phyloP scores from a whole-genome alignment of 169 alveolate species.

The Pseudocohnilembus persalinus region DNA sequence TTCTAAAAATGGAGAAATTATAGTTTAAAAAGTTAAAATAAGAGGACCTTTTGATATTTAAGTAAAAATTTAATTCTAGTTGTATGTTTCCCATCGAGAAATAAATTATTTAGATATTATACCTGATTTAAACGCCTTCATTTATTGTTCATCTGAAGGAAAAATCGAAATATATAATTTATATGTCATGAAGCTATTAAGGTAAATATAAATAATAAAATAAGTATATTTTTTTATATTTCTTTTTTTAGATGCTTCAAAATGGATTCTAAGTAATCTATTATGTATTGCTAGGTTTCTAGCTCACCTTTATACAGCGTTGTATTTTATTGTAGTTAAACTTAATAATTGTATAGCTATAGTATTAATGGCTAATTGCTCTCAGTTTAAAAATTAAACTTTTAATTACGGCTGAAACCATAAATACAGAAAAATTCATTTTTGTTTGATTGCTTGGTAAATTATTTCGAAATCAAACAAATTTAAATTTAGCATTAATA shows the following conservation, averaged over 20 bases:
- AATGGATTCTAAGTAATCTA: too few species aligned
- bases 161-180: conserved; percentile 31
- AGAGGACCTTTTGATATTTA: not conserved
- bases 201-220: not conserved
- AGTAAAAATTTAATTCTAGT: too few species aligned
- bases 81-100: not conserved
- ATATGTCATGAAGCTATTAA: conserved; percentile 9
- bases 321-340: conserved; percentile 22
- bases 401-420: not conserved
- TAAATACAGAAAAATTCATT: not conserved
- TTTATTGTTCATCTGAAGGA: conserved; percentile 32
- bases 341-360: conserved; percentile 25
- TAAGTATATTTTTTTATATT: too few species aligned
- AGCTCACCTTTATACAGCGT: conserved; percentile 37
- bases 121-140: conserved; percentile 24
- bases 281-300: conserved; percentile 7
- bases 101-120: conserved; percentile 1
- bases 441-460: conserved; percentile 4
- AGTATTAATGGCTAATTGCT: conserved; percentile 48
- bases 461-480: not conserved
- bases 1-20: conserved; percentile 4
- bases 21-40: not conserved
- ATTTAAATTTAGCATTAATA: too few species aligned
- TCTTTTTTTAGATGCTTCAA: too few species aligned
- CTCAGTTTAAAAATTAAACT: not conserved